Evolutionary conservation across 495 filamentous ascomycete species (phyloP).

Genomic region (Tuber calosporum): DNA sequence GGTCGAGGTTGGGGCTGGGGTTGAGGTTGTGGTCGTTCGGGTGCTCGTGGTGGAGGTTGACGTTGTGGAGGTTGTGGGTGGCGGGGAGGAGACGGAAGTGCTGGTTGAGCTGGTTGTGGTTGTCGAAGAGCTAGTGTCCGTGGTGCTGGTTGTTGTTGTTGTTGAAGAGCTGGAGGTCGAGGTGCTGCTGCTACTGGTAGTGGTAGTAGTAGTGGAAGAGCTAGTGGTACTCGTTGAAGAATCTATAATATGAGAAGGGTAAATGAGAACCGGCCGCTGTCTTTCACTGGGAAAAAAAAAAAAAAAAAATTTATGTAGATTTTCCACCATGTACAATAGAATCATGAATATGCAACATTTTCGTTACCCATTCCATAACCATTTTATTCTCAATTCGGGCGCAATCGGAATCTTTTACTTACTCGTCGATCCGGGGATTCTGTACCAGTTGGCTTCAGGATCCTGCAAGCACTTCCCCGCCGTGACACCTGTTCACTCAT

Average conservation of each 20-base stretch:
- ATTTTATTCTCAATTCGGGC: neutral
- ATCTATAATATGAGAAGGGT: neutral
- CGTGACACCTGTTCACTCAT: constrained; percentile 40
- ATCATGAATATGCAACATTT: neutral
- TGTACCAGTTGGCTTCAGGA: constrained; percentile 46
- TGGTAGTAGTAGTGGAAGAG: constrained; percentile 18
- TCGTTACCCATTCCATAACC: neutral
- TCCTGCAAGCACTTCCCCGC: constrained; percentile 45
- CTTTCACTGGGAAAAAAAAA: too few species aligned
- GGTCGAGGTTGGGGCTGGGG: constrained; percentile 10
- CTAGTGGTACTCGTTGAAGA: constrained; percentile 6
- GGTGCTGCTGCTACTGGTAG: constrained; percentile 12
- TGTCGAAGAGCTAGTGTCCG: constrained; percentile 3
- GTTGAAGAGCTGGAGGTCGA: neutral
- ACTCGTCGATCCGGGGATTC: constrained; percentile 15
- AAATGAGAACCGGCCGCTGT: too few species aligned
- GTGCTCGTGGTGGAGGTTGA: constrained; percentile 3
- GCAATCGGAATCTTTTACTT: neutral
- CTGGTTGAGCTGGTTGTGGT: constrained; percentile 2
- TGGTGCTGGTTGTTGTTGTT: constrained; percentile 4
- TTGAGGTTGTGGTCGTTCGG: neutral
- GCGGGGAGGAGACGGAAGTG: neutral
- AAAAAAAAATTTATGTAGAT: constrained; percentile 8
- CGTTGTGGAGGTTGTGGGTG: constrained; percentile 4
- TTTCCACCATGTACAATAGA: neutral